These are phyloP conservation scores for Paraconiothyrium sp. DNA, from an alignment of 2,329 filamentous ascomycete species.

Conservation along the genomic window DNA sequence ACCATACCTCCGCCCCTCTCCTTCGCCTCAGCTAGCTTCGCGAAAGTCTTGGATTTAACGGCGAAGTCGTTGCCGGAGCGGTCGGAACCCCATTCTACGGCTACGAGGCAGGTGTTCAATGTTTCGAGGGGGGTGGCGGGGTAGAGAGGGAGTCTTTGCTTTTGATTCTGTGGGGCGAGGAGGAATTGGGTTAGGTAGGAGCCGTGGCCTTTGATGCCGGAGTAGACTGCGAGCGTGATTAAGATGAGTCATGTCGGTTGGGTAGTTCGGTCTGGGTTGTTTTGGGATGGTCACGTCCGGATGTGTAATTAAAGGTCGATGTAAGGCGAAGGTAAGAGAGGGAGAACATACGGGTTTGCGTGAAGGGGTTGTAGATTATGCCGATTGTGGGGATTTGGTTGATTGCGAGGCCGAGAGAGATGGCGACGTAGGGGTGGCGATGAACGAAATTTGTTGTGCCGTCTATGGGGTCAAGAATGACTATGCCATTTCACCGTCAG, in stretches of 20 bases:
- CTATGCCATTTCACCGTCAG: constrained; percentile 52
- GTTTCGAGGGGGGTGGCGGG: constrained; percentile 66
- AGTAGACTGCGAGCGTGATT: constrained; percentile 61
- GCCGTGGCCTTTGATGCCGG: constrained; percentile 73
- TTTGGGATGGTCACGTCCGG: background rate
- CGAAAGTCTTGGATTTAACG: constrained; percentile 73
- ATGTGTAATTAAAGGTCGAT: background rate
- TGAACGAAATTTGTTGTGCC: constrained; percentile 86
- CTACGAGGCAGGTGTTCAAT: constrained; percentile 72
- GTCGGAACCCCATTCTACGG: constrained; percentile 77
- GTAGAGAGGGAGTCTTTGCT: constrained; percentile 57
- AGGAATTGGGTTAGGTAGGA: constrained; percentile 58
- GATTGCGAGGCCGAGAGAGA: constrained; percentile 78
- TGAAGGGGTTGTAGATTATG: constrained; percentile 83
- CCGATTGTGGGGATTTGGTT: constrained; percentile 71
- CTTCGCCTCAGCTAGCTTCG: constrained; percentile 59
- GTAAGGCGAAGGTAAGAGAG: background rate
- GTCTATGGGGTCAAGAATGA: constrained; percentile 84
- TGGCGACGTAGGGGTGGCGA: constrained; percentile 76
- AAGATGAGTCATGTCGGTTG: background rate
- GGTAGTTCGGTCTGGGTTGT: background rate
- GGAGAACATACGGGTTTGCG: constrained; percentile 57
- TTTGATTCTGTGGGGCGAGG: constrained; percentile 13
- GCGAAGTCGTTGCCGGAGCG: constrained; percentile 76
- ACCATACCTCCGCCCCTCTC: constrained; percentile 73